Evolutionary conservation across 2,329 filamentous ascomycete genomes (phyloP), one percentile per base, ranked within the genome.

Genomic region (Talaromyces islandicus): DNA sequence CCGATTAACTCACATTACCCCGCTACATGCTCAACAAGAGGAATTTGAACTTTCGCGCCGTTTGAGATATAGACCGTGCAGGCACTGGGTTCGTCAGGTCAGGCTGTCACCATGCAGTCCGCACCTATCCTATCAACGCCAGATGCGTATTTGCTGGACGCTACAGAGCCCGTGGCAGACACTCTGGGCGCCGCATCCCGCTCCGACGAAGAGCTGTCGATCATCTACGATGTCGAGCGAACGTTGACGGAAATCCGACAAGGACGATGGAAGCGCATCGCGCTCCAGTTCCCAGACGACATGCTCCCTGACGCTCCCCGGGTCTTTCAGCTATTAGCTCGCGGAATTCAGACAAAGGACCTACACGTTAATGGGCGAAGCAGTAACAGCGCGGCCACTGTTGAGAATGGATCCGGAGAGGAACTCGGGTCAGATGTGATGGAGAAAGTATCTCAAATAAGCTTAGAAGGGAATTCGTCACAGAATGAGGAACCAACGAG

Each of bases 211-310:
- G 89, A 92, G 69, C 80, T 97, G 30, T 78, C 80, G 59, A 77
- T 86, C 46, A 88, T 89, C 54, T 99, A 97, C 78, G 94, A 99
- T 75, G 88, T 97, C 65, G 81, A 84, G 61, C 84, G 90, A 60
- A 97, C 94, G 0, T 83, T 91, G 54, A 74, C 78, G 38, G 90
- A 96, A 73, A 89, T 99, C 53, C 80, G 81, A n/a, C 75, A 80
- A 5, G 88, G 86, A 50, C 81, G 81, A 72, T 96, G 91, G 84
- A 83, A 78, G 63, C 84, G 89, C 56, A 84, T 99, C 32, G 94
- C 92, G 0, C 78, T 99, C n/a, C 94, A 99, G 71, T 97, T 99
- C 67, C 93, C 94, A 0, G 94, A 99, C 76, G 83, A 88, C 29
- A 96, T 97, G 91, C 83, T 99, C 0, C 81, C 85, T 0, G 92